Conservation (phyloP, 225 moss, liverwort and hornwort species). For the Sphagnum tenellum region DNA sequence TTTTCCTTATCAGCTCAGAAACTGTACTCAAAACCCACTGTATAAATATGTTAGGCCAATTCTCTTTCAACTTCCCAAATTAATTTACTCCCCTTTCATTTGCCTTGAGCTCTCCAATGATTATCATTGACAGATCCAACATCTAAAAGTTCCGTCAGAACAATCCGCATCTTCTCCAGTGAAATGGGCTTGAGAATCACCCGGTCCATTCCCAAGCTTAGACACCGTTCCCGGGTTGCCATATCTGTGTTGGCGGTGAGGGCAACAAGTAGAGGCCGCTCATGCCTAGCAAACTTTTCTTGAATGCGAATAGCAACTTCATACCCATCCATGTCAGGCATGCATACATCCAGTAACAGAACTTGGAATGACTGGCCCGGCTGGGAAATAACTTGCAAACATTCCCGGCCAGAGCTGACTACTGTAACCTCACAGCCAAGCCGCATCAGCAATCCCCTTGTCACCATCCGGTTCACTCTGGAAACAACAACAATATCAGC, state of each 20-base stretch:
- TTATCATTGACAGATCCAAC: constrained; percentile 34
- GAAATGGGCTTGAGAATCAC: constrained; percentile 63
- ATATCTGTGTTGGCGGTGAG: constrained; percentile 55
- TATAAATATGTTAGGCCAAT: no score
- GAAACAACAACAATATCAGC: neutral
- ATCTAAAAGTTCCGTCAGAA: constrained; percentile 52
- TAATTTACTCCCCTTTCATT: no score
- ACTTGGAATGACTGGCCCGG: constrained; percentile 53
- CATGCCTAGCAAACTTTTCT: constrained; percentile 54
- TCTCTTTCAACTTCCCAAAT: no score
- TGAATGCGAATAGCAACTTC: constrained; percentile 63
- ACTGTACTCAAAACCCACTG: no score
- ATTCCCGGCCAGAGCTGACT: constrained; percentile 63
- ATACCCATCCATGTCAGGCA: constrained; percentile 73
- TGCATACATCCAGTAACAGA: constrained; percentile 50
- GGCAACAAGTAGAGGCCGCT: constrained; percentile 55
- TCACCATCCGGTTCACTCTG: constrained; percentile 72
- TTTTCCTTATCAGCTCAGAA: no score
- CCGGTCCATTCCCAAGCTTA: constrained; percentile 58
- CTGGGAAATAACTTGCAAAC: constrained; percentile 43
- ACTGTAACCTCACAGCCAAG: constrained; percentile 67
- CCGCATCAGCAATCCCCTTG: constrained; percentile 52
- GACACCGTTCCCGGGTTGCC: constrained; percentile 34
- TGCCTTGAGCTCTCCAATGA: neutral
- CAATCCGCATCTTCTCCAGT: constrained; percentile 58